Evolutionary conservation across 2,329 filamentous ascomycete species (phyloP).

Genomic region (Emericellopsis cladophorae): DNA sequence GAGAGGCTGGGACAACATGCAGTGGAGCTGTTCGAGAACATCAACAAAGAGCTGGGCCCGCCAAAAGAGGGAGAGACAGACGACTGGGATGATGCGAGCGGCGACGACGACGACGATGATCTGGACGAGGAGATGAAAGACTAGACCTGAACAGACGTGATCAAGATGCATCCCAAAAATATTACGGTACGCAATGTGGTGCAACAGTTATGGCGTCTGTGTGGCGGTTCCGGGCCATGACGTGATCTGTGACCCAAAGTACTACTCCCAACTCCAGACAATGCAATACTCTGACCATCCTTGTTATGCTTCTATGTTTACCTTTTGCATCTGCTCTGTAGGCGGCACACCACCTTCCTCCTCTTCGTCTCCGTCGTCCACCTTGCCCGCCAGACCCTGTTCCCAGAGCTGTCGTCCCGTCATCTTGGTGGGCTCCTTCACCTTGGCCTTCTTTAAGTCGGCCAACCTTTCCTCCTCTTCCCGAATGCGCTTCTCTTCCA

Average conservation of each 20-base stretch:
- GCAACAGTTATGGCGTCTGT: no score
- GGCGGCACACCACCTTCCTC: conserved; percentile 49
- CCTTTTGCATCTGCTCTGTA: conserved; percentile 52
- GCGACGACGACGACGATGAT: conserved; percentile 34
- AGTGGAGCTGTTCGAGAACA: conserved; percentile 51
- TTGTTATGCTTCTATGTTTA: conserved; percentile 49
- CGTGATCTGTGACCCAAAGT: no score
- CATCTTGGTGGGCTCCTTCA: conserved; percentile 62
- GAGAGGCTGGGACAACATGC: conserved; percentile 66
- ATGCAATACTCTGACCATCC: neutral
- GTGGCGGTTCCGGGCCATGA: no score
- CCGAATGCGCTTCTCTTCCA: conserved; percentile 57
- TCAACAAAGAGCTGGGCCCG: conserved; percentile 53
- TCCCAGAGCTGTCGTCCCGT: conserved; percentile 72
- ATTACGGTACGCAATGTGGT: no score
- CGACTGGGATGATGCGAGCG: conserved; percentile 40
- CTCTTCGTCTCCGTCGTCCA: conserved; percentile 50
- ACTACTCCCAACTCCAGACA: neutral
- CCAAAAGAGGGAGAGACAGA: conserved; percentile 41
- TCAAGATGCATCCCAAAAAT: no score
- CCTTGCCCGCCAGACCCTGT: conserved; percentile 55
- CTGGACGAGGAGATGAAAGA: conserved; percentile 43
- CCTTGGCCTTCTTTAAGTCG: conserved; percentile 67
- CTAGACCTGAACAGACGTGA: conserved; percentile 5
- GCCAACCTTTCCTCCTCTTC: conserved; percentile 69